Percentiles rank a stretch among this genome's conserved stretches.
Evolutionary conservation across 352 stramenopile species (phyloP).

Genomic region (Pythium insidiosum): DNA sequence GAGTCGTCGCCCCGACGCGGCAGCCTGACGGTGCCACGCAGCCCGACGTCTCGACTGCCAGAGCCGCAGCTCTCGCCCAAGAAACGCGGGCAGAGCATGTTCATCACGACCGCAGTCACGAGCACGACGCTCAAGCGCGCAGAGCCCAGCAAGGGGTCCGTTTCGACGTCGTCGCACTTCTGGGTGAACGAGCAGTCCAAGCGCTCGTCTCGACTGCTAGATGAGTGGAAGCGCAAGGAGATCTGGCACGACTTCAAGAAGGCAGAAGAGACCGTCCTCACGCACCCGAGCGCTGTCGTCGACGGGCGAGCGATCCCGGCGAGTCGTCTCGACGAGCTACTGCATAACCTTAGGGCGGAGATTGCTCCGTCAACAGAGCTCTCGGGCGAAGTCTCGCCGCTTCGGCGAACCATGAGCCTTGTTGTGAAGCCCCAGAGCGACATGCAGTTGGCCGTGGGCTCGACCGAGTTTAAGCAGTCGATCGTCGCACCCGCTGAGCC

Average conservation of each 20-base stretch:
- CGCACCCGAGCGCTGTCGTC: background rate
- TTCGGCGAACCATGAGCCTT: background rate
- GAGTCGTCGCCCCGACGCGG: too few species aligned
- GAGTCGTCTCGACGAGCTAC: too few species aligned
- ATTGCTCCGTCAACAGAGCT: background rate
- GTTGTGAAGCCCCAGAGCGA: background rate
- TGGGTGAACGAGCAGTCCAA: constrained; percentile 24
- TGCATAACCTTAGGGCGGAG: too few species aligned
- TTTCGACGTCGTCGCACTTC: constrained; percentile 29
- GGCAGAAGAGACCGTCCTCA: constrained; percentile 39
- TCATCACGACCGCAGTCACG: background rate
- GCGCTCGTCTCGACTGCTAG: constrained; percentile 39
- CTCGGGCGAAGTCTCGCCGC: too few species aligned
- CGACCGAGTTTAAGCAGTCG: background rate
- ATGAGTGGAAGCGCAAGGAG: constrained; percentile 66
- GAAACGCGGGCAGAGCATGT: constrained; percentile 5
- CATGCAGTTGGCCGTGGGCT: background rate
- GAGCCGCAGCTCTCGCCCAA: too few species aligned
- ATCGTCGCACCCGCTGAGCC: background rate
- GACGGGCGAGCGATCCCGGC: too few species aligned
- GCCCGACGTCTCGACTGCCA: too few species aligned
- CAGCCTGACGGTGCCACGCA: too few species aligned
- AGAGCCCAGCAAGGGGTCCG: background rate
- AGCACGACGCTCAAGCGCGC: background rate
- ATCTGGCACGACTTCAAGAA: constrained; percentile 71